A percentile compares a stretch with the other conserved stretches of the same genome.
These are phyloP conservation scores for Cercophora samala DNA, from an alignment of 495 filamentous ascomycete genomes.

Conservation along the genomic window DNA sequence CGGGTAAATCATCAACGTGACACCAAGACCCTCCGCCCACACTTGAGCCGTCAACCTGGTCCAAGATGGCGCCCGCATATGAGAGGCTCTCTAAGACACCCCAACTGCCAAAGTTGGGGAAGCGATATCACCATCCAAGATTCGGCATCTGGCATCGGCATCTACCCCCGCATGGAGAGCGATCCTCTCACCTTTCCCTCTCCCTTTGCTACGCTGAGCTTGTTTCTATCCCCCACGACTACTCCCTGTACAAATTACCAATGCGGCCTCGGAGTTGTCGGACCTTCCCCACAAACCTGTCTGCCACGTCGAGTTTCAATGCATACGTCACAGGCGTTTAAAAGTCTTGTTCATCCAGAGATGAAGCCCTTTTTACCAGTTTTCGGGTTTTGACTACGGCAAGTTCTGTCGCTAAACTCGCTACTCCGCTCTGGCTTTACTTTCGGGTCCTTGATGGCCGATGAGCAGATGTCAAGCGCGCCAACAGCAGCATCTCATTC, in stretches of 20 bases:
- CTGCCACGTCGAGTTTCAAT: neutral
- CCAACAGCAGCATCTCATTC: neutral
- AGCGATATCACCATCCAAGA: slow-evolving; percentile 4
- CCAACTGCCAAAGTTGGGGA: slow-evolving; percentile 5
- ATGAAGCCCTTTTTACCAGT: neutral
- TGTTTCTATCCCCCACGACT: neutral
- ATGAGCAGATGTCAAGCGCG: neutral
- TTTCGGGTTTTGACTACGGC: neutral
- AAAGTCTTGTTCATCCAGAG: neutral
- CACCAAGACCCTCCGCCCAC: neutral
- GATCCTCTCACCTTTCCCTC: neutral
- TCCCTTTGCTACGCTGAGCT: neutral
- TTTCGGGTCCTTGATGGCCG: neutral
- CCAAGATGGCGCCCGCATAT: neutral
- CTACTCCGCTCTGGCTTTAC: neutral
- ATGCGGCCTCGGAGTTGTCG: neutral
- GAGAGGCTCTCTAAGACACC: neutral
- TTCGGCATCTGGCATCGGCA: slow-evolving; percentile 2
- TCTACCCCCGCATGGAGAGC: neutral
- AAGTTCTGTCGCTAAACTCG: neutral
- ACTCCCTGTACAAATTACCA: neutral
- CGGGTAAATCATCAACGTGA: slow-evolving; percentile 1
- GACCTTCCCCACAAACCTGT: neutral
- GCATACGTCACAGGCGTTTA: neutral
- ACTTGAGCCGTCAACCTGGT: slow-evolving; percentile 4